Percentiles rank a stretch among this genome's conserved stretches.
Conservation (phyloP, 2,329 filamentous ascomycete species). For the Xylariaceae sp. region DNA sequence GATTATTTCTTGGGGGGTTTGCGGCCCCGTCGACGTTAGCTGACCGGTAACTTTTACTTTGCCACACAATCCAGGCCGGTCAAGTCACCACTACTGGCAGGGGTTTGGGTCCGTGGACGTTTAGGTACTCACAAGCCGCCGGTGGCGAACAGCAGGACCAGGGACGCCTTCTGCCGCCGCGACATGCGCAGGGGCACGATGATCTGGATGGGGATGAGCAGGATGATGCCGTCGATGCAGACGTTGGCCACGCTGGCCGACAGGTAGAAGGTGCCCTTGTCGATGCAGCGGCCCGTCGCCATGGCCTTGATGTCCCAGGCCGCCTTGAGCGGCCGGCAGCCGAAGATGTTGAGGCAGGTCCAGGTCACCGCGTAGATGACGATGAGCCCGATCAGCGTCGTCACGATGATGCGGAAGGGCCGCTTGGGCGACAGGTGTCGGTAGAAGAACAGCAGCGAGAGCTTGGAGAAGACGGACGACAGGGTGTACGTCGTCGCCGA, state of each 20-base stretch:
- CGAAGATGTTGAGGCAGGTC: background rate
- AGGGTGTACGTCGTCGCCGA: slow-evolving; percentile 1
- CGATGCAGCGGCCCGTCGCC: slow-evolving; percentile 1
- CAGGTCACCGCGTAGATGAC: background rate
- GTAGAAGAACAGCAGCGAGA: slow-evolving; percentile 7
- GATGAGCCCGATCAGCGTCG: background rate
- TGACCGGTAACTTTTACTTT: background rate
- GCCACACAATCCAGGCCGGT: no score
- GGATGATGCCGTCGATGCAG: slow-evolving; percentile 4
- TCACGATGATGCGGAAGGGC: background rate
- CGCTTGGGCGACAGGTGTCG: background rate
- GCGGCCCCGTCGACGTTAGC: no score
- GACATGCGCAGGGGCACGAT: slow-evolving; percentile 3
- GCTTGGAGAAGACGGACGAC: slow-evolving; percentile 1
- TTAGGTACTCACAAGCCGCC: slow-evolving; percentile 3
- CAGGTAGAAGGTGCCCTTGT: slow-evolving; percentile 3
- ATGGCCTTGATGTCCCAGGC: background rate
- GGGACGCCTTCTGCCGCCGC: slow-evolving; percentile 1
- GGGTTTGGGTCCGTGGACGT: background rate
- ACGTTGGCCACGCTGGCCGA: slow-evolving; percentile 1
- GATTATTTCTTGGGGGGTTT: no score
- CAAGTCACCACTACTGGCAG: no score
- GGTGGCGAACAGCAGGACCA: slow-evolving; percentile 3
- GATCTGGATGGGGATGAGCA: slow-evolving; percentile 3
- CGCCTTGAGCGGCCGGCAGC: background rate